phyloP scores from a whole-genome alignment of 139 green algal genomes.

The Pseudopediastrum boryanum region DNA sequence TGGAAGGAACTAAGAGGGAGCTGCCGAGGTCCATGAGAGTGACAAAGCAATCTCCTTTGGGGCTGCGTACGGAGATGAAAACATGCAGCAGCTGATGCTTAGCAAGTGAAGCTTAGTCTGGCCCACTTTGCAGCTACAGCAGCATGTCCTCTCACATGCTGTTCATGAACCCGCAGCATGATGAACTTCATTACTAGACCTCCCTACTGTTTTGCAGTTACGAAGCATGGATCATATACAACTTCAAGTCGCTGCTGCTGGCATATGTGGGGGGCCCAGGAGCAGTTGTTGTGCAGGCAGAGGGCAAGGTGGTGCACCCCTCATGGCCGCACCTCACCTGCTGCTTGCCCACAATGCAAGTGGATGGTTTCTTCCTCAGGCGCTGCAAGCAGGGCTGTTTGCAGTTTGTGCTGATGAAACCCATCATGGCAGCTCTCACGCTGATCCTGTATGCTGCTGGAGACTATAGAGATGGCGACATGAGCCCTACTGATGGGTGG shows the following conservation, averaged over 20 bases:
- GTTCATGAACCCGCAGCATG: too few relatives aligned
- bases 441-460: conserved; percentile 79
- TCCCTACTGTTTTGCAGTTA: conserved; percentile 66
- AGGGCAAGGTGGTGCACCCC: conserved; percentile 84
- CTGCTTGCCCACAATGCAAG: conserved; percentile 82
- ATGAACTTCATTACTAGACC: too few relatives aligned
- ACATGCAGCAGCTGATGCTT: too few relatives aligned
- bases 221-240: conserved; percentile 98
- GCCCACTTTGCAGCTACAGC: too few relatives aligned
- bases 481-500: conserved; percentile 64
- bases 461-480: conserved; percentile 87
- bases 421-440: conserved; percentile 81
- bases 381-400: conserved; percentile 87
- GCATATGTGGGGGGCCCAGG: conserved; percentile 95
- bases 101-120: too few relatives aligned
- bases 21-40: too few relatives aligned
- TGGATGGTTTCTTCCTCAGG: conserved; percentile 14
- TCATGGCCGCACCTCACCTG: conserved; percentile 86
- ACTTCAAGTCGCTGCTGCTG: conserved; percentile 94
- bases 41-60: too few relatives aligned
- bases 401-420: conserved; percentile 98
- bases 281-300: conserved; percentile 85
- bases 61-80: too few relatives aligned
- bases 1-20: too few relatives aligned
- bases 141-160: too few relatives aligned